These are phyloP conservation scores for Coemansia sp. DNA, from an alignment of 192 early-diverging fungal species.

Conservation along the genomic window DNA sequence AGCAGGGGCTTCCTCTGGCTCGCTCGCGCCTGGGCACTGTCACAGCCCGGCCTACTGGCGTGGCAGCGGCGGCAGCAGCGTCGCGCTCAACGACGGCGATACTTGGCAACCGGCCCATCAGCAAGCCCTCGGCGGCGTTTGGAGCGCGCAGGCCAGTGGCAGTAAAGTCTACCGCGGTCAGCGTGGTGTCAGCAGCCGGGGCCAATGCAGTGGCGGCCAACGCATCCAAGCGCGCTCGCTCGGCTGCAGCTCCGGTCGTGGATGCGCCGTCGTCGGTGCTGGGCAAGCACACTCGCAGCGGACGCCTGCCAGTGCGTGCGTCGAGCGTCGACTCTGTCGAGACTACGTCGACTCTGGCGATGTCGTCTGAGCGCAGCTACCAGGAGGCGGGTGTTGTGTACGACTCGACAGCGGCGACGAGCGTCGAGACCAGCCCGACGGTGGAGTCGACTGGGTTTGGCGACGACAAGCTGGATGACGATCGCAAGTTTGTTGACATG, in stretches of 20 bases:
- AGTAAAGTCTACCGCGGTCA: background rate
- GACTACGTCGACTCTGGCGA: background rate
- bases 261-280: conserved; percentile 6
- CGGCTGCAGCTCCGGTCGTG: background rate
- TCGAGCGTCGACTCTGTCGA: background rate
- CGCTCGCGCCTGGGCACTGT: conserved; percentile 16
- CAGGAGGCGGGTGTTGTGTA: background rate
- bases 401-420: background rate
- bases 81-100: background rate
- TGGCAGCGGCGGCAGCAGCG: background rate
- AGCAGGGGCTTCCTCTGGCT: conserved; percentile 6
- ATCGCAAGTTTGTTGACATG: conserved; percentile 35
- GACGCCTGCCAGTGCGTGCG: conserved; percentile 12
- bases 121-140: conserved; percentile 34
- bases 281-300: conserved; percentile 54
- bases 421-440: conserved; percentile 3
- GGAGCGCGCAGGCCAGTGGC: conserved; percentile 30
- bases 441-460: background rate
- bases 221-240: conserved; percentile 25
- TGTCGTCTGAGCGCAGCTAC: conserved; percentile 7
- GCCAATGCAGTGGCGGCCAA: conserved; percentile 2
- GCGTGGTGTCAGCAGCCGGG: background rate
- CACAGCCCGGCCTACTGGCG: conserved; percentile 2
- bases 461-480: conserved; percentile 19
- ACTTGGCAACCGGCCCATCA: conserved; percentile 30